Evolutionary conservation across 2,329 filamentous ascomycete species (phyloP), one percentile per base, ranked within the genome.

Genomic region (Teratosphaeria zuluensis): DNA sequence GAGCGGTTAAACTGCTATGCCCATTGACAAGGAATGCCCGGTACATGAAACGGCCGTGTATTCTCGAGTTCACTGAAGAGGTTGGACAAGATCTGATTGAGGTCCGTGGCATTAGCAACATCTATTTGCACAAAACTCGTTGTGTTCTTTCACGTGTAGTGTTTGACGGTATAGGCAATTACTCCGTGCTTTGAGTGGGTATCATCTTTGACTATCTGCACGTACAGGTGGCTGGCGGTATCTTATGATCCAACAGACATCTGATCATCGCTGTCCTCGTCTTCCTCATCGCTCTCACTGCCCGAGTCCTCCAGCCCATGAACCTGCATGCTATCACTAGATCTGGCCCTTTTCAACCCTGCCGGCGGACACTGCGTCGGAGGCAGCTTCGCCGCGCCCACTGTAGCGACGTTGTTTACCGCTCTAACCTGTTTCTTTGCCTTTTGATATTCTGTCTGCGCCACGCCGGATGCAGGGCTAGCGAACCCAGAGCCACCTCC

Each of bases 401-500:
- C 42, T 48, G 46, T 21, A 11, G 57, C 33, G 31, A n/a, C 7
- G 19, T 11, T 33, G 31, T 2, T 28, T 28, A 54, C 54, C 4
- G 33, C 56, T 16, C 58, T 38, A 3, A 53, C 57, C 30, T 56
- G 55, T 35, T 31, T 24, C 51, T 30, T 58, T 19, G 57, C 61
- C 12, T 58, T 59, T n/a, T 35, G 57, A 51, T 61, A 58, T 31
- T 61, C 61, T 24, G 19, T 48, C 4, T 32, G 16, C 12, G 32
- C 53, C 14, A 61, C 54, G 8, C 56, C 60, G 11, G 33, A 46
- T 0, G 62, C 67, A 2, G 78, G 78, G 52, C 69, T 77, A 42
- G 74, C 75, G 59, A 76, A 78, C 0, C 78, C 78, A 51, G 76
- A 78, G 6, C 78, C 77, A 9, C 77, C 77, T 3, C 75, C 77